Conservation (phyloP, 2,329 filamentous ascomycete species). For the Fusarium graminum region DNA sequence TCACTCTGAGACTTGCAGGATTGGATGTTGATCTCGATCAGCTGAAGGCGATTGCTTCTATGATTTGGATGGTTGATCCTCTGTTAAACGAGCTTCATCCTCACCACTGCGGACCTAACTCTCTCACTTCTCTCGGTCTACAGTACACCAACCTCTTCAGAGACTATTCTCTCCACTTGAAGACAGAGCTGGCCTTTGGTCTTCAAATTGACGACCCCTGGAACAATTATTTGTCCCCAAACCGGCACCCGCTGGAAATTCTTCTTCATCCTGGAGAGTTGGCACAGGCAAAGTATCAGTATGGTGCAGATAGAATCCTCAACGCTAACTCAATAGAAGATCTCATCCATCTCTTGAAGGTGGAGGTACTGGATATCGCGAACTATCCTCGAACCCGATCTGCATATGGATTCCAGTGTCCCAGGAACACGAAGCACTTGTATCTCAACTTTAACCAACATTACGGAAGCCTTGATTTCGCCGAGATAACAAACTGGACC, state of each 20-base stretch:
- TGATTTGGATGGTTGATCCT: conserved; percentile 38
- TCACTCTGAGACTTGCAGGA: conserved; percentile 3
- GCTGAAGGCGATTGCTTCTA: conserved; percentile 20
- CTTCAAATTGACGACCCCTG: conserved; percentile 34
- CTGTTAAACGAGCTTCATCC: conserved; percentile 30
- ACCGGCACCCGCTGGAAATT: conserved; percentile 21
- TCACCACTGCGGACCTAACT: conserved; percentile 35
- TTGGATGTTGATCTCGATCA: conserved; percentile 2
- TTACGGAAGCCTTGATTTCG: conserved; percentile 32
- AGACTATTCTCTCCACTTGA: conserved; percentile 11
- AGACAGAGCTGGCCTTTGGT: conserved; percentile 10
- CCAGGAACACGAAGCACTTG: neutral
- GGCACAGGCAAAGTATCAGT: conserved; percentile 3
- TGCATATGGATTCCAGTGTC: conserved; percentile 27
- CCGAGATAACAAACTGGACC: conserved; percentile 29
- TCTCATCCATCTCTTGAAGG: conserved; percentile 17
- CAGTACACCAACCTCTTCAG: conserved; percentile 34
- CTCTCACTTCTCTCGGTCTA: conserved; percentile 33
- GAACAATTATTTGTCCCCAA: conserved; percentile 32
- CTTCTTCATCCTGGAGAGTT: conserved; percentile 30
- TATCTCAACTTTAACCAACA: conserved; percentile 38
- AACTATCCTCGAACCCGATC: conserved; percentile 5
- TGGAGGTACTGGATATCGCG: conserved; percentile 2
- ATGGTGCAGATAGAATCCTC: conserved; percentile 11
- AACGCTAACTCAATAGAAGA: neutral